Base-by-base conservation (phyloP, 306 rosid species). In the Rosa persica region DNA sequence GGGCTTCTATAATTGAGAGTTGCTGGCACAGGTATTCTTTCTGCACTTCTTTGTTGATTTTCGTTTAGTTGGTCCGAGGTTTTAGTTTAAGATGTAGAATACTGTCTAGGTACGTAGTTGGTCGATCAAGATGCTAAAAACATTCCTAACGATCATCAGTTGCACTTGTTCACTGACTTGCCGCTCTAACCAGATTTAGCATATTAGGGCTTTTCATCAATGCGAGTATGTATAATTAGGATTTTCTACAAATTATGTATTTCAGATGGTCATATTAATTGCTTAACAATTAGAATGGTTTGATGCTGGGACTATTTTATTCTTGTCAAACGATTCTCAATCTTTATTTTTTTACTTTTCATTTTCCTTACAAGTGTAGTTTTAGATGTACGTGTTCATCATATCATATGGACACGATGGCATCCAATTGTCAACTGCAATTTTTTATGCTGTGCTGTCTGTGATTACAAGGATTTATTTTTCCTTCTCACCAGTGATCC, bases 1-100 rank as follows among this genome's bases (percentile, higher is more conserved):
- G 97, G 98, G 85, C 87, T 83, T 86, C 94, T 60, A 76, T 95
- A 69, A 93, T 95, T 75, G 97, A 95, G 89, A 90, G 95, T 90
- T 95, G 99, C 87, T 95, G 98, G 90, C 89, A 88, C 61, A 91
- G 90, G 99, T 95, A 51, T 42, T 40, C 43, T 43, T 60, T 70
- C 49, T 64, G 23, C 75, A 64, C 47, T 69, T 38, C 69, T 64
- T 20, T 3, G 65, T 73, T 73, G 65, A 36, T 52, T 64, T 64
- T 64, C 42, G 17, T 64, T 25, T 8, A 15, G 39, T 60, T 30
- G 34, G 30, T 60, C 79, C 11, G 7, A 51, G 25, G 2, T 23
- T 23, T n/a, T 55, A n/a, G 62, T n/a, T n/a, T n/a, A n/a, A 55
- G 62, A n/a, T 55, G 13, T 22, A 55, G 62, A 55, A n/a, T 61